phyloP scores from a whole-genome alignment of 805 yeast genomes.

The Ogataea chonburiensis region DNA sequence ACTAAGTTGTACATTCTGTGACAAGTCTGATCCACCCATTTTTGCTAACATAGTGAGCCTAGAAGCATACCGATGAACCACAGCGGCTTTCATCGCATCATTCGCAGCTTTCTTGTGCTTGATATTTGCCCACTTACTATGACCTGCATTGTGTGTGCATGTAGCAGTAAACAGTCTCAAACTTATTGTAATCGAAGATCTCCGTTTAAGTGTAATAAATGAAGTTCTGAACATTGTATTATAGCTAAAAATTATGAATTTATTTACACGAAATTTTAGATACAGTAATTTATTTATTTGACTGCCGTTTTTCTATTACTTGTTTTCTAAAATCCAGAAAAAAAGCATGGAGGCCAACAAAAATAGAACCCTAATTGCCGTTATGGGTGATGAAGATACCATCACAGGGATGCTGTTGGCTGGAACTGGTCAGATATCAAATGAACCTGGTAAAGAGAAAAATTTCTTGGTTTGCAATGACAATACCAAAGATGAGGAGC shows the following conservation, averaged over 20 bases:
- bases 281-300: constrained; percentile 1
- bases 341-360: constrained; percentile 24
- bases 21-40: constrained; percentile 67
- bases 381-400: constrained; percentile 96
- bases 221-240: not conserved
- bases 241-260: too few species aligned
- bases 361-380: constrained; percentile 84
- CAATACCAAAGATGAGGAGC: constrained; percentile 72
- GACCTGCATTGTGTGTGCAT: constrained; percentile 56
- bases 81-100: constrained; percentile 72
- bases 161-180: not conserved
- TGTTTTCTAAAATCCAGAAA: too few species aligned
- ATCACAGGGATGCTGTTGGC: constrained; percentile 95
- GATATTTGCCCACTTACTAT: constrained; percentile 93
- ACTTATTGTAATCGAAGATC: not conserved
- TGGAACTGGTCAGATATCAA: constrained; percentile 85
- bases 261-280: not conserved
- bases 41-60: constrained; percentile 75
- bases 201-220: not conserved
- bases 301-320: constrained; percentile 8
- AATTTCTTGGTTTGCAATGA: constrained; percentile 80
- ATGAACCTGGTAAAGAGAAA: constrained; percentile 62
- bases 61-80: constrained; percentile 68
- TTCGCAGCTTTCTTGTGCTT: constrained; percentile 92
- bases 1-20: constrained; percentile 56